phyloP scores from a whole-genome alignment of 495 filamentous ascomycete species.

The Oidiodendron maius region DNA sequence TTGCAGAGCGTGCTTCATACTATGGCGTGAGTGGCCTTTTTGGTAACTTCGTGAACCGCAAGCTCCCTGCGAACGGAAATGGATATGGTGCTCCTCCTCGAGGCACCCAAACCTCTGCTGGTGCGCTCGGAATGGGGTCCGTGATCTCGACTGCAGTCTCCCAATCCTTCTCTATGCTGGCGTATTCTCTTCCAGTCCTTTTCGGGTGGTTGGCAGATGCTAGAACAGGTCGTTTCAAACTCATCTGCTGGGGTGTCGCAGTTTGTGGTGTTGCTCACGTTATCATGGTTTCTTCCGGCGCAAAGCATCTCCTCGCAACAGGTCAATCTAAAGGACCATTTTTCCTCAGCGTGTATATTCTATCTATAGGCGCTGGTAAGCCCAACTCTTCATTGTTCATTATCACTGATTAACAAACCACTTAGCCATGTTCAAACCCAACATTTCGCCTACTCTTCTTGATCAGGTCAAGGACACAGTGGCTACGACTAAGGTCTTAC shows the following conservation, averaged over 20 bases:
- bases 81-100: slow-evolving; percentile 53
- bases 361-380: slow-evolving; percentile 61
- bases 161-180: slow-evolving; percentile 55
- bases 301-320: slow-evolving; percentile 50
- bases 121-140: slow-evolving; percentile 64
- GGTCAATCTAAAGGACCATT: slow-evolving; percentile 52
- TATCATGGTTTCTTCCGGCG: slow-evolving; percentile 53
- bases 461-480: slow-evolving; percentile 46
- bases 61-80: slow-evolving; percentile 53
- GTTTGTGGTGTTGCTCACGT: slow-evolving; percentile 65
- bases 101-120: slow-evolving; percentile 44
- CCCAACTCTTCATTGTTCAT: slow-evolving; percentile 17
- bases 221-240: slow-evolving; percentile 51
- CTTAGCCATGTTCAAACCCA: slow-evolving; percentile 55
- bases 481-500: slow-evolving; percentile 36
- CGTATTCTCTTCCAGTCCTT: slow-evolving; percentile 53
- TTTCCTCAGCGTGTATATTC: slow-evolving; percentile 51
- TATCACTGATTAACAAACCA: not conserved
- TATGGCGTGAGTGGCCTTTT: slow-evolving; percentile 69
- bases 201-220: slow-evolving; percentile 52
- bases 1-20: slow-evolving; percentile 75
- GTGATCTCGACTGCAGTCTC: slow-evolving; percentile 53
- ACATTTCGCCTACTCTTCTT: slow-evolving; percentile 53
- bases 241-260: slow-evolving; percentile 55
- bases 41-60: slow-evolving; percentile 64